A percentile compares a stretch with the other conserved stretches of the same genome.
Evolutionary conservation across 1,139 yeast species (phyloP).

Genomic region (Geotrichum macrosporum): DNA sequence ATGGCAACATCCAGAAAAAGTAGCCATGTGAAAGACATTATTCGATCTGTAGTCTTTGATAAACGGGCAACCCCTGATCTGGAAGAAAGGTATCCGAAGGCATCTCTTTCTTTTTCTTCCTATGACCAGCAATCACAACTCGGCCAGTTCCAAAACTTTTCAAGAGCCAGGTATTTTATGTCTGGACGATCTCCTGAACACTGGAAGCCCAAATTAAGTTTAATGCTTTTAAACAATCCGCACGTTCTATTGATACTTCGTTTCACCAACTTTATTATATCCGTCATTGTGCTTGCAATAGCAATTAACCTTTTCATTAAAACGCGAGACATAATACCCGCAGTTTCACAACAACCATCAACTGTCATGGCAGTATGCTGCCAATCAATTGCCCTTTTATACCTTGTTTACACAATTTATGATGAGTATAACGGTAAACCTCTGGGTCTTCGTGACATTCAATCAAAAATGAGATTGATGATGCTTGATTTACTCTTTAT

Average conservation of each 20-base stretch:
- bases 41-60: neutral
- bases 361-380: conserved; percentile 89
- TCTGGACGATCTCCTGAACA: conserved; percentile 41
- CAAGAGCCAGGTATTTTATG: conserved; percentile 24
- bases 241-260: conserved; percentile 74
- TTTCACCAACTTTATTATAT: conserved; percentile 53
- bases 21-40: neutral
- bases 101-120: neutral
- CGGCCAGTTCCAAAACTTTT: conserved; percentile 3
- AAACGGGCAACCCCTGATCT: neutral
- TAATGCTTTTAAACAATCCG: conserved; percentile 67
- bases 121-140: neutral
- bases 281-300: conserved; percentile 31
- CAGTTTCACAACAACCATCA: conserved; percentile 67
- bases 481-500: conserved; percentile 80
- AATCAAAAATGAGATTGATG: conserved; percentile 70
- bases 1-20: conserved; percentile 5
- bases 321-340: conserved; percentile 36
- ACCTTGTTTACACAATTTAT: conserved; percentile 72
- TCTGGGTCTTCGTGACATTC: conserved; percentile 76
- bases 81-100: neutral
- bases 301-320: conserved; percentile 31
- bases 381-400: conserved; percentile 70
- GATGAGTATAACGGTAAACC: conserved; percentile 94
- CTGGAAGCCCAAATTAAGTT: conserved; percentile 58